phyloP scores from a whole-genome alignment of 306 rosid genomes.

The Psophocarpus tetragonolobus region DNA sequence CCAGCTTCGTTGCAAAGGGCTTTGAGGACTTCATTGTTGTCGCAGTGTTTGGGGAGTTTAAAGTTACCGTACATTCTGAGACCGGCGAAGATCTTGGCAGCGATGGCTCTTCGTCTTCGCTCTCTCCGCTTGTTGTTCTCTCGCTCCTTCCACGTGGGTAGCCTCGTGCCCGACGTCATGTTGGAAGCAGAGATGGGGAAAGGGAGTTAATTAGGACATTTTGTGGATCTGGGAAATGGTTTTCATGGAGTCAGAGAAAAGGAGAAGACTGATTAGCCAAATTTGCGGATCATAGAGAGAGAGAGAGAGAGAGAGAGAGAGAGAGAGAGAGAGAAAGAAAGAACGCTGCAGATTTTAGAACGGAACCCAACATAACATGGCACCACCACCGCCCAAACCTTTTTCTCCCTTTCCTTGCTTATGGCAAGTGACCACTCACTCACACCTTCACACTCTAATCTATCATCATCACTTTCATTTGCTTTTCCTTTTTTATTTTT shows the following conservation, averaged over 20 bases:
- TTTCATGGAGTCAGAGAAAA: background rate
- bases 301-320: background rate
- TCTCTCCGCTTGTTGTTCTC: constrained; percentile 96
- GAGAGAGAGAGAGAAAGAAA: constrained; percentile 12
- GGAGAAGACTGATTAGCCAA: constrained; percentile 33
- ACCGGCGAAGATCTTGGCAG: constrained; percentile 91
- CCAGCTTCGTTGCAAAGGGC: constrained; percentile 94
- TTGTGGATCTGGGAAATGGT: background rate
- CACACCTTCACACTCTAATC: background rate
- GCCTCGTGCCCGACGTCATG: constrained; percentile 83
- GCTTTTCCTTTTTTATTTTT: background rate
- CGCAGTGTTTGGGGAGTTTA: constrained; percentile 95
- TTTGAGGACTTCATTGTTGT: constrained; percentile 93
- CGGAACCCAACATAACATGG: background rate
- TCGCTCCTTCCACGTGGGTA: constrained; percentile 96
- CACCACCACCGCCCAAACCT: background rate
- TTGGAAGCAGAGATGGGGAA: background rate
- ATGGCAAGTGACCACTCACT: background rate
- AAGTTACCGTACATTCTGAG: constrained; percentile 88
- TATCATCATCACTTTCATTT: background rate
- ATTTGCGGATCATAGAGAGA: constrained; percentile 42
- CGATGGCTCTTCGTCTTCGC: constrained; percentile 89
- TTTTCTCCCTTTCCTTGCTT: background rate
- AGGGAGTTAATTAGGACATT: background rate
- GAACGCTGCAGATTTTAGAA: background rate